phyloP scores from a whole-genome alignment of 352 stramenopile genomes.

The Globisporangium solare region DNA sequence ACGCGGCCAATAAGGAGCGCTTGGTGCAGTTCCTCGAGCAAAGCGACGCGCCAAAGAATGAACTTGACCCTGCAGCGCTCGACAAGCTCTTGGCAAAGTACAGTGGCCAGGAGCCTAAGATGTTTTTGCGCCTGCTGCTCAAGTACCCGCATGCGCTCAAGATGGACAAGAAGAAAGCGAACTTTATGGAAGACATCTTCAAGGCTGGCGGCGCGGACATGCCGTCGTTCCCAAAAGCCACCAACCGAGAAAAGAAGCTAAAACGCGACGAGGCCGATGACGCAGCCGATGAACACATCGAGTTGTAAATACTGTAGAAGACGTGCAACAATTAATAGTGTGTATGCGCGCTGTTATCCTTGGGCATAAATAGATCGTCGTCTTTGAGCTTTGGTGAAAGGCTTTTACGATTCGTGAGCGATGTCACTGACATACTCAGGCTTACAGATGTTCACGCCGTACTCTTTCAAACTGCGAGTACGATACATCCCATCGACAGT shows the following conservation, averaged over 20 bases:
- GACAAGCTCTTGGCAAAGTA: slow-evolving; percentile 65
- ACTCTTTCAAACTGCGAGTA: slow-evolving; percentile 63
- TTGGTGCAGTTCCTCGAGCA: slow-evolving; percentile 52
- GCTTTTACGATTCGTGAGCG: slow-evolving; percentile 20
- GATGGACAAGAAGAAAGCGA: slow-evolving; percentile 34
- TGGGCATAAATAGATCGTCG: too few species aligned
- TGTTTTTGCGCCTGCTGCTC: slow-evolving; percentile 53
- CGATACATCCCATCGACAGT: not conserved
- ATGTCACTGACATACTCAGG: slow-evolving; percentile 78
- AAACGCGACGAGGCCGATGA: not conserved
- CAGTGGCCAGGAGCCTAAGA: slow-evolving; percentile 47
- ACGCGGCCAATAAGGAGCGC: slow-evolving; percentile 31
- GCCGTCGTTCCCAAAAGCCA: too few species aligned
- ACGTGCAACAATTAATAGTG: not conserved
- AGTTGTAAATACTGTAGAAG: slow-evolving; percentile 19
- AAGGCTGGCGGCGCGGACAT: slow-evolving; percentile 6
- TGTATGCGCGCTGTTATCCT: too few species aligned
- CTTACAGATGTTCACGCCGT: slow-evolving; percentile 75
- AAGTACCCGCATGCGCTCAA: slow-evolving; percentile 62
- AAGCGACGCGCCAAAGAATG: slow-evolving; percentile 33
- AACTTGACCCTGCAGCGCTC: slow-evolving; percentile 31
- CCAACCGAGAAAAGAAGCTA: too few species aligned
- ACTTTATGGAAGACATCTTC: slow-evolving; percentile 57
- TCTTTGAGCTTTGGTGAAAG: too few species aligned
- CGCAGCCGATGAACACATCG: slow-evolving; percentile 35